Percentiles rank a stretch among this genome's conserved stretches.
Evolutionary conservation across 768 basidiomycete genomes (phyloP).

Genomic region (Sarcomyxa edulis): DNA sequence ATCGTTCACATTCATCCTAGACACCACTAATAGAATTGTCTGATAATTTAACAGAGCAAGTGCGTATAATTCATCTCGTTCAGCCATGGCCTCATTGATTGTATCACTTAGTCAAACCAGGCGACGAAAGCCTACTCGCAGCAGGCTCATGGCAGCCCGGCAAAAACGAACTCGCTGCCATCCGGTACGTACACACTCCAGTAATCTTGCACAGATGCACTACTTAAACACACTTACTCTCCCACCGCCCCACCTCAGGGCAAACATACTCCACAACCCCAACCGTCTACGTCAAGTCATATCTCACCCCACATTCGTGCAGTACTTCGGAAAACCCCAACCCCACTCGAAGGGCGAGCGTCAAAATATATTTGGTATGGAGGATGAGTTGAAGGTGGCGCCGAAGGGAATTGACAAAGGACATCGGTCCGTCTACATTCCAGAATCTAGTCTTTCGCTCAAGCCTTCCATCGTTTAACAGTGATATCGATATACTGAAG

Average conservation of each 20-base stretch:
- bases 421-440: constrained; percentile 49
- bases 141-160: constrained; percentile 78
- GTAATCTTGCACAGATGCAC: too few relatives aligned
- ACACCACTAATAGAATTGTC: too few relatives aligned
- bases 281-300: constrained; percentile 62
- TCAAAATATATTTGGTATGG: constrained; percentile 78
- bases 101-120: constrained; percentile 48
- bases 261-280: constrained; percentile 59
- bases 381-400: constrained; percentile 86
- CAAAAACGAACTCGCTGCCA: constrained; percentile 71
- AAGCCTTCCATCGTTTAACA: constrained; percentile 16
- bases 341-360: constrained; percentile 57
- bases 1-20: too few relatives aligned
- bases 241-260: constrained; percentile 26
- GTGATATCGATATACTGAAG: constrained; percentile 90
- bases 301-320: constrained; percentile 63
- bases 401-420: constrained; percentile 87
- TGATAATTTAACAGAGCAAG: constrained; percentile 8
- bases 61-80: constrained; percentile 1
- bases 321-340: constrained; percentile 67
- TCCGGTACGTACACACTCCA: constrained; percentile 43
- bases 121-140: constrained; percentile 66
- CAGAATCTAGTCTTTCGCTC: constrained; percentile 5
- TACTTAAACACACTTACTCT: too few relatives aligned
- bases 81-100: background rate